Base-by-base conservation (phyloP, 306 rosid genomes). In the Trifolium dubium region DNA sequence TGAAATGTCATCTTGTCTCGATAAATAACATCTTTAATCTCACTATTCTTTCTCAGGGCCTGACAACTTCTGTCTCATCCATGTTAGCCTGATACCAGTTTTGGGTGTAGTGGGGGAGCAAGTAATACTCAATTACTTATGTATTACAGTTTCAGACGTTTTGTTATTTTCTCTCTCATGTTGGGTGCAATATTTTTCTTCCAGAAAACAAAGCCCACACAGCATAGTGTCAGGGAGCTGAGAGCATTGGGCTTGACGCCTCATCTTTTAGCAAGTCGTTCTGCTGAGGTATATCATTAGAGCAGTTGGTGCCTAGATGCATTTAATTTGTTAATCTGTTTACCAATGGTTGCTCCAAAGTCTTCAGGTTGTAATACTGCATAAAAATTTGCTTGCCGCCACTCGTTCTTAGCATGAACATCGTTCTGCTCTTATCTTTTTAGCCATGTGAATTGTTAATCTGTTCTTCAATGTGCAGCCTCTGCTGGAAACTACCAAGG, bases 91-190 rank as follows among this genome's bases (percentile, higher is more conserved):
- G 77, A 89, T 95, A 74, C 99, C 98, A 13, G 97, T 95, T 67
- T 67, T 92, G 84, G 89, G 99, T 74, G 97, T 92, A 74, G 99
- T 95, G 79, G 99, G 99, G 73, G 99, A 95, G 86, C 99, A 95
- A 81, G 99, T 95, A 92, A 84, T 82, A 72, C 73, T 79, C 56
- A 51, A 60, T 65, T 67, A 78, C 55, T 65, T 35, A 46, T 82
- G 50, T 66, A 55, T 79, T 35, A 35, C 70, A 44, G 77, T 72
- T 79, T 23, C 31, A 51, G n/a, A 58, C 39, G 76, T 54, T 51
- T 73, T 56, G 63, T 30, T 17, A 9, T 66, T 18, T 34, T 75
- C 23, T 41, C 9, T 62, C 66, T 74, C 76, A 34, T 81, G 59
- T 65, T 73, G 69, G 69, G 39, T 71, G 64, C 65, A 63, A 83